phyloP scores from a whole-genome alignment of 2,329 filamentous ascomycete species.

The Penicillium sp. region DNA sequence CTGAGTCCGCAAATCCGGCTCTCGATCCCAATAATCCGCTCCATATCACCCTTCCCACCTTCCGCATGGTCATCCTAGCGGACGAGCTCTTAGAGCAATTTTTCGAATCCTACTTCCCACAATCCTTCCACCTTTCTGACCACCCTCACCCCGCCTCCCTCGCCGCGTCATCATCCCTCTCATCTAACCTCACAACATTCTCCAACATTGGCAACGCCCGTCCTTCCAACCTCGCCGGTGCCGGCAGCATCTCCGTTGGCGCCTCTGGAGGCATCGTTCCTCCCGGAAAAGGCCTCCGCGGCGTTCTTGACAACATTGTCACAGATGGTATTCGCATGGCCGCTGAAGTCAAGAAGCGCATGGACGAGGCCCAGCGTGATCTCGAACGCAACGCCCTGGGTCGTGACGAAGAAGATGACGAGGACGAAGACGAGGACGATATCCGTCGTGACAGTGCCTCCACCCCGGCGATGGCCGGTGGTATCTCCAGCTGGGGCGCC shows the following conservation, averaged over 20 bases:
- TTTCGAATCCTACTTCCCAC: conserved; percentile 93
- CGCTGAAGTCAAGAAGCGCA: conserved; percentile 84
- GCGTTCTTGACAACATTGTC: conserved; percentile 95
- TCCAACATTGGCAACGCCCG: conserved; percentile 66
- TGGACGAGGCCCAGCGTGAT: conserved; percentile 95
- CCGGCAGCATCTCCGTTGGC: conserved; percentile 47
- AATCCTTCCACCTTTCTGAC: conserved; percentile 87
- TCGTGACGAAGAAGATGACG: conserved; percentile 71
- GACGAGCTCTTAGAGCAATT: conserved; percentile 96
- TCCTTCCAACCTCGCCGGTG: conserved; percentile 43
- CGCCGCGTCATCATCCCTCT: conserved; percentile 53
- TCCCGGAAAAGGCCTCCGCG: conserved; percentile 76
- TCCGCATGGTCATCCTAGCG: conserved; percentile 97
- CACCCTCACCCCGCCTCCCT: conserved; percentile 53
- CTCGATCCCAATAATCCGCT: conserved; percentile 91
- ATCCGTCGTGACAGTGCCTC: conserved; percentile 23
- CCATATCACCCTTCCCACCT: conserved; percentile 94
- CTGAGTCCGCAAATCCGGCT: conserved; percentile 82
- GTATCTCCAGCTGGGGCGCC: conserved; percentile 43
- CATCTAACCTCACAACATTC: conserved; percentile 82
- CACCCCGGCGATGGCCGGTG: conserved; percentile 36
- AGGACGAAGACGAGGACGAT: conserved; percentile 68
- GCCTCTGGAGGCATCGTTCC: conserved; percentile 64
- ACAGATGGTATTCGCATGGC: conserved; percentile 97
- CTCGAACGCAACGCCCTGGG: conserved; percentile 78